Evolutionary conservation across 345 rosid genomes (phyloP).

Genomic region (Hirschfeldia incana): DNA sequence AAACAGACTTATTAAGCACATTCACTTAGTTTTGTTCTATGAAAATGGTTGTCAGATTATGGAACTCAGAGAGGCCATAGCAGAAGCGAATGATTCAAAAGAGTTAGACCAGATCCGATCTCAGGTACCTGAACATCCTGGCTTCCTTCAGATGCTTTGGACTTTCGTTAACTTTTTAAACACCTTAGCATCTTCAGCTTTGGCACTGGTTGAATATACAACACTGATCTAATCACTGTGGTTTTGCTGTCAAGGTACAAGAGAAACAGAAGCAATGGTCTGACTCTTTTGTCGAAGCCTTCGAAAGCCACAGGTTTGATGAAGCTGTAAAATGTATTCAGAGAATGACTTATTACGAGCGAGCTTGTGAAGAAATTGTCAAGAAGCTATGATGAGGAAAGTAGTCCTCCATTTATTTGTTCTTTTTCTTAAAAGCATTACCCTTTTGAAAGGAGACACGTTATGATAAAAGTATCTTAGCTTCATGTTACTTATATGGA

Average conservation of each 20-base stretch:
- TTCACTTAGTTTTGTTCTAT: background rate
- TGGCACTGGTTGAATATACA: conserved; percentile 7
- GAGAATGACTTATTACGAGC: conserved; percentile 86
- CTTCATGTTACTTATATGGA: conserved; percentile 7
- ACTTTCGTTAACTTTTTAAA: conserved; percentile 5
- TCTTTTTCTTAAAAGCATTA: background rate
- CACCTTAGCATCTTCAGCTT: conserved; percentile 4
- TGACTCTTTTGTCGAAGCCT: conserved; percentile 58
- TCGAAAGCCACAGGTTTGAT: conserved; percentile 54
- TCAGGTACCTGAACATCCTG: conserved; percentile 47
- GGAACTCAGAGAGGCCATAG: conserved; percentile 91
- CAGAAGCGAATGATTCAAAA: conserved; percentile 66
- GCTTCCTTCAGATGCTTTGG: conserved; percentile 5
- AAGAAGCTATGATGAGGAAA: conserved; percentile 64
- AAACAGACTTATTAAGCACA: background rate
- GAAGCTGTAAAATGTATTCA: conserved; percentile 68
- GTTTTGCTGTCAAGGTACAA: conserved; percentile 49
- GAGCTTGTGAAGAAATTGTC: conserved; percentile 73
- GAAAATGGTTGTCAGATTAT: conserved; percentile 56
- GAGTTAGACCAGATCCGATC: conserved; percentile 59
- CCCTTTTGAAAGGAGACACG: background rate
- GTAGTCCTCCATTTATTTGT: background rate
- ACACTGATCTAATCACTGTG: conserved; percentile 4
- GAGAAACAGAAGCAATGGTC: conserved; percentile 68
- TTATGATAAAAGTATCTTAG: conserved; percentile 8